Conservation (phyloP, 345 rosid genomes). For the Laguncularia racemosa region DNA sequence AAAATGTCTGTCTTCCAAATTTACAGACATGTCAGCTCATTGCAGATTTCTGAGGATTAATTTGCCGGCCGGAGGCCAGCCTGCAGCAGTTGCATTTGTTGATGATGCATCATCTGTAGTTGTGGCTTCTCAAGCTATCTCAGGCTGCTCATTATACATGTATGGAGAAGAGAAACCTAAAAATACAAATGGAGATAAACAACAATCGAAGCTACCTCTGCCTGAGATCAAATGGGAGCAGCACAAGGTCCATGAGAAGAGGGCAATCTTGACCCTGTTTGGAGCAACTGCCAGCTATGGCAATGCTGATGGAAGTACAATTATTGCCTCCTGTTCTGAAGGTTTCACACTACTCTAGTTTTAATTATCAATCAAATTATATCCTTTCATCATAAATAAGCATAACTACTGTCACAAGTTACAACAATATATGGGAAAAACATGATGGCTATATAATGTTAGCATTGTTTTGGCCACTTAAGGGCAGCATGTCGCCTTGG, state of each 20-base stretch:
- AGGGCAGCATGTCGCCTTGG: too few species aligned
- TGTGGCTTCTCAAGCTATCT: constrained; percentile 53
- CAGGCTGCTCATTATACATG: constrained; percentile 77
- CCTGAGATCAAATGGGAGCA: constrained; percentile 87
- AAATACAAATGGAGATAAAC: constrained; percentile 41
- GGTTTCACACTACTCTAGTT: constrained; percentile 26
- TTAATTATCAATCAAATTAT: too few species aligned
- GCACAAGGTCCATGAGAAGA: constrained; percentile 63
- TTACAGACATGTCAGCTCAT: not conserved
- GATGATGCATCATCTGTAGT: constrained; percentile 78
- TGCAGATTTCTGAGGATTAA: constrained; percentile 73
- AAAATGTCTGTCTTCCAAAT: constrained; percentile 1
- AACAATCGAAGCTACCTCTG: constrained; percentile 68
- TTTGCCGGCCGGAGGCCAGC: constrained; percentile 87
- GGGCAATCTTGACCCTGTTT: constrained; percentile 51
- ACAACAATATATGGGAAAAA: too few species aligned
- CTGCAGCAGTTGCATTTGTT: constrained; percentile 61
- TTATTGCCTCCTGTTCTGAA: constrained; percentile 90
- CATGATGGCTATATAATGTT: too few species aligned
- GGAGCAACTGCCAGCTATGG: constrained; percentile 85
- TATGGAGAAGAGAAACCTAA: constrained; percentile 75
- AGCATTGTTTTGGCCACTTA: too few species aligned
- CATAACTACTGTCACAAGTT: too few species aligned
- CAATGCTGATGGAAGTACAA: constrained; percentile 72
- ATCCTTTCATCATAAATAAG: too few species aligned